These are phyloP conservation scores for Metschnikowia arizonensis DNA, from an alignment of 805 yeast genomes.

Conservation along the genomic window DNA sequence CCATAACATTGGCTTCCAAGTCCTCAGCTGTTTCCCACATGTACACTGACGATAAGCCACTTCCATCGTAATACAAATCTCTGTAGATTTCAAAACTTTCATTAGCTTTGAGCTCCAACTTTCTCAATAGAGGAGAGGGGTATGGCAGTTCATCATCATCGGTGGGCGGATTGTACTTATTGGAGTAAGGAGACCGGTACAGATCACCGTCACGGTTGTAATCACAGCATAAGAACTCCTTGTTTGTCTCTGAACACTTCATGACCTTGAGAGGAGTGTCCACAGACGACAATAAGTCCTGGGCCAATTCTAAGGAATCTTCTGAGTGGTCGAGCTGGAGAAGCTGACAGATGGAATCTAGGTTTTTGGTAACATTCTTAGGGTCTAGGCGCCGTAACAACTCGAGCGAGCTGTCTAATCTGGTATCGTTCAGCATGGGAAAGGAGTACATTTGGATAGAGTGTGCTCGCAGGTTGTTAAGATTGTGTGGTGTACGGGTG, in stretches of 20 bases:
- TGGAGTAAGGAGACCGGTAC: constrained; percentile 87
- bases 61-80: constrained; percentile 90
- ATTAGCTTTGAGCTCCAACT: constrained; percentile 76
- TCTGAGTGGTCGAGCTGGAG: constrained; percentile 23
- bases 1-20: constrained; percentile 31
- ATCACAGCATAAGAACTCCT: constrained; percentile 80
- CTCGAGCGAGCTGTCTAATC: constrained; percentile 75
- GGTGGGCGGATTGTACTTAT: constrained; percentile 55
- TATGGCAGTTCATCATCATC: constrained; percentile 54
- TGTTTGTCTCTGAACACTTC: constrained; percentile 52
- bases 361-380: constrained; percentile 44
- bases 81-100: constrained; percentile 90
- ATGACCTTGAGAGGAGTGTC: constrained; percentile 72
- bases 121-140: constrained; percentile 64
- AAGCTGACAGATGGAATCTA: constrained; percentile 48
- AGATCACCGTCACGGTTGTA: constrained; percentile 94
- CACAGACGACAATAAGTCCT: constrained; percentile 79
- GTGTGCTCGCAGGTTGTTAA: neutral
- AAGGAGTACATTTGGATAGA: neutral
- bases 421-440: constrained; percentile 38
- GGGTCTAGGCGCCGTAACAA: constrained; percentile 75
- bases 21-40: constrained; percentile 83
- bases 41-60: constrained; percentile 80
- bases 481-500: constrained; percentile 4
- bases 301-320: constrained; percentile 59